These are phyloP conservation scores for Rhizopogon rudus DNA, from an alignment of 768 basidiomycete genomes.

Conservation along the genomic window DNA sequence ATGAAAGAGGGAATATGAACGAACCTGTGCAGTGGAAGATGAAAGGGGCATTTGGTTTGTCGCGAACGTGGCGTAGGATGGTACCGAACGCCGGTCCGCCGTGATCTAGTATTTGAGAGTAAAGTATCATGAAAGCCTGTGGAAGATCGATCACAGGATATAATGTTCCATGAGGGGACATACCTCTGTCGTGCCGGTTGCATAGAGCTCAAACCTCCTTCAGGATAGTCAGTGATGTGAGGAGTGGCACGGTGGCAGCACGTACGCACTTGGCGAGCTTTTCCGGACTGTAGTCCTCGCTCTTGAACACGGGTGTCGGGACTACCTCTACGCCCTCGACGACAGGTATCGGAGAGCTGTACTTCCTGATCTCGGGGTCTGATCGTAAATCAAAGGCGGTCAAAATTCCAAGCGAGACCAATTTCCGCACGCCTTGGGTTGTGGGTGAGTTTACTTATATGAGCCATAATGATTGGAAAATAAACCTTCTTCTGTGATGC, in stretches of 20 bases:
- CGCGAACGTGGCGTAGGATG: constrained; percentile 70
- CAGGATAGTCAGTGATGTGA: constrained; percentile 6
- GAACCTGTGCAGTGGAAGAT: constrained; percentile 76
- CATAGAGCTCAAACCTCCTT: constrained; percentile 54
- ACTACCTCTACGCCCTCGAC: constrained; percentile 61
- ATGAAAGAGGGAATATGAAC: constrained; percentile 1
- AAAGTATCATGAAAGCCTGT: constrained; percentile 77
- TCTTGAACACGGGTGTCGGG: constrained; percentile 59
- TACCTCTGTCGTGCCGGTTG: constrained; percentile 77
- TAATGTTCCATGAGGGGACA: background rate
- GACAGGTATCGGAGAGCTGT: constrained; percentile 55
- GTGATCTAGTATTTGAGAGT: constrained; percentile 76
- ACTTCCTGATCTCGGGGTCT: constrained; percentile 74
- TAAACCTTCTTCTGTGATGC: constrained; percentile 67
- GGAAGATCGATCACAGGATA: constrained; percentile 1
- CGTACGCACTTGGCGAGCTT: constrained; percentile 77
- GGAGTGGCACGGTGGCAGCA: constrained; percentile 14
- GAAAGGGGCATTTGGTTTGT: constrained; percentile 58
- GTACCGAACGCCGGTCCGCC: constrained; percentile 64
- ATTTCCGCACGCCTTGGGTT: constrained; percentile 49
- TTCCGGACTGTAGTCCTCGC: constrained; percentile 79
- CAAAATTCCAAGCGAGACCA: constrained; percentile 58
- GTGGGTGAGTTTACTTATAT: background rate
- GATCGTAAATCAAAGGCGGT: constrained; percentile 77
- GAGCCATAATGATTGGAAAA: background rate